Evolutionary conservation across 345 rosid species (phyloP), one percentile per base, ranked within the genome.

Genomic region (Citrus medica): DNA sequence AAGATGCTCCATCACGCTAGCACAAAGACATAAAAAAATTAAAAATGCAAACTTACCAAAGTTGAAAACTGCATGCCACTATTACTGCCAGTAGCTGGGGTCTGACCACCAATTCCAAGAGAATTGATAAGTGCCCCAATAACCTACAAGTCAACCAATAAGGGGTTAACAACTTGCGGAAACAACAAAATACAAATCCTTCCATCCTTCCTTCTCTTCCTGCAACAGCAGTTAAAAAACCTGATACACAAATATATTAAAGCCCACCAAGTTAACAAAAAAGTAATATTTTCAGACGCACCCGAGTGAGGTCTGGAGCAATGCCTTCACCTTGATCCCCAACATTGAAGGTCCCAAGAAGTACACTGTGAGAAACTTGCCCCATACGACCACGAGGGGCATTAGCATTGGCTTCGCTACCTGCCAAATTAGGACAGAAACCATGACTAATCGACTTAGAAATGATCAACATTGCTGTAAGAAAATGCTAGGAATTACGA

Each of bases 51-150:
- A 85, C 91, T 84, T 58, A 95, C 98, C 75, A 82, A 56, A 78
- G 84, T 27, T 65, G 95, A 84, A 59, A 88, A 64, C 48, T 86
- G 97, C 12, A 80, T 77, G 76, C 85, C 89, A 84, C 84, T 86
- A 70, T 82, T 68, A 76, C 80, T 30, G 40, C 76, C 85, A 78
- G 64, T 80, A 67, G 77, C 40, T 56, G 78, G 69, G 55, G 83
- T 76, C 81, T 90, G 93, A 67, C 90, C 88, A 17, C 96, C 90
- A 65, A 90, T 75, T 64, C 97, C 98, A 77, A 96, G 83, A 58
- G 97, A 90, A 87, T 90, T 96, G 60, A 96, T 83, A 84, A 92
- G 92, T 30, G 93, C 90, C 64, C 97, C 98, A 82, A 96, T 91
- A 79, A 92, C 94, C 99, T 96, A 79, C 67, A 85, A 38, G 71